Evolutionary conservation across 805 yeast species (phyloP).

Genomic region (Spencermartinsiella europaea): DNA sequence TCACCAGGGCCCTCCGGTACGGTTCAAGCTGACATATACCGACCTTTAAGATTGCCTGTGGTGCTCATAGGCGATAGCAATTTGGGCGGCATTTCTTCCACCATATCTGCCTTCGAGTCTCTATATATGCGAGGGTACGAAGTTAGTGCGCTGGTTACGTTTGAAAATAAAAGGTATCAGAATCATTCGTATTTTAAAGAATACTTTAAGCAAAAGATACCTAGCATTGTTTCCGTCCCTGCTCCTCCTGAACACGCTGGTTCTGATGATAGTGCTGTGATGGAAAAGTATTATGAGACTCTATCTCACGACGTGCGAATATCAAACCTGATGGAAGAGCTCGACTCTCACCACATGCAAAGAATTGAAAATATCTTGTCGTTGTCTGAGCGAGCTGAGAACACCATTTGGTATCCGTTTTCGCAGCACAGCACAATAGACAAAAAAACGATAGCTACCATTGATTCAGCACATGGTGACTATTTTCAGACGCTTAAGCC

Average conservation of each 20-base stretch:
- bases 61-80: slow-evolving; percentile 20
- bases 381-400: slow-evolving; percentile 15
- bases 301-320: slow-evolving; percentile 2
- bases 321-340: slow-evolving; percentile 2
- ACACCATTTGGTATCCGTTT: slow-evolving; percentile 24
- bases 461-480: slow-evolving; percentile 26
- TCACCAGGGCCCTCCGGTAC: slow-evolving; percentile 20
- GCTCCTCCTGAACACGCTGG: slow-evolving; percentile 13
- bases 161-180: slow-evolving; percentile 12
- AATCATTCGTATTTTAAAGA: slow-evolving; percentile 17
- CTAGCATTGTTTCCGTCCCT: slow-evolving; percentile 10
- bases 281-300: slow-evolving; percentile 16
- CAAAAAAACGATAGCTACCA: slow-evolving; percentile 17
- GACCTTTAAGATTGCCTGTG: slow-evolving; percentile 20
- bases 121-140: slow-evolving; percentile 21
- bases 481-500: slow-evolving; percentile 14
- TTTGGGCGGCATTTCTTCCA: slow-evolving; percentile 22
- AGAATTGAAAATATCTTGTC: slow-evolving; percentile 9
- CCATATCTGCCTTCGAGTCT: slow-evolving; percentile 21
- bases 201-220: slow-evolving; percentile 12
- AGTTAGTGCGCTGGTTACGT: slow-evolving; percentile 14
- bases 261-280: slow-evolving; percentile 8
- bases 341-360: slow-evolving; percentile 9
- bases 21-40: slow-evolving; percentile 21
- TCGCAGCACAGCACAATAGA: slow-evolving; percentile 22